Evolutionary conservation across 2,329 filamentous ascomycete genomes (phyloP).

Genomic region (Alternaria brassicae): DNA sequence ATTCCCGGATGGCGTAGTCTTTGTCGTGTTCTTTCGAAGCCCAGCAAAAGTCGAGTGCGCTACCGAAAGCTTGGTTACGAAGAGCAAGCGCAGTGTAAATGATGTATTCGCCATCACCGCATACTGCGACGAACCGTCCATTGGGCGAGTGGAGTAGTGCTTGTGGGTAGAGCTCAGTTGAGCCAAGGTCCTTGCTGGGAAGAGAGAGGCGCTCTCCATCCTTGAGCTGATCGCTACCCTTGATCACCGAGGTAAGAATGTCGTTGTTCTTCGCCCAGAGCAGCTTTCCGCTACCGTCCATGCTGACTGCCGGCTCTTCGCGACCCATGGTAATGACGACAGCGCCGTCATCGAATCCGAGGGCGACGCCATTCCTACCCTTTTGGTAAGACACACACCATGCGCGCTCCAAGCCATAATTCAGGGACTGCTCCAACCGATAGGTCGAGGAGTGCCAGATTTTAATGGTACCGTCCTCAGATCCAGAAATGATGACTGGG

Average conservation of each 20-base stretch:
- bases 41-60: slow-evolving; percentile 96
- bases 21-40: slow-evolving; percentile 97
- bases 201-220: slow-evolving; percentile 87
- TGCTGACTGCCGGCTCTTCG: slow-evolving; percentile 96
- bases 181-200: slow-evolving; percentile 92
- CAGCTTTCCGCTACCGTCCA: slow-evolving; percentile 94
- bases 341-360: slow-evolving; percentile 96
- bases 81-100: slow-evolving; percentile 97
- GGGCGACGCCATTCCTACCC: slow-evolving; percentile 90
- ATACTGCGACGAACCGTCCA: slow-evolving; percentile 85
- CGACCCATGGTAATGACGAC: slow-evolving; percentile 98
- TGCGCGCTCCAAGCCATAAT: slow-evolving; percentile 92
- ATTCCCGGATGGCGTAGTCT: slow-evolving; percentile 97
- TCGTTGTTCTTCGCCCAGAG: slow-evolving; percentile 97
- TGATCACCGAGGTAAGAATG: slow-evolving; percentile 93
- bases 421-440: slow-evolving; percentile 91
- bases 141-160: slow-evolving; percentile 96
- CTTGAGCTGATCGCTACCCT: slow-evolving; percentile 86
- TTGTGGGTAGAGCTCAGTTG: slow-evolving; percentile 95
- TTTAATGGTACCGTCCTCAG: slow-evolving; percentile 95
- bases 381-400: slow-evolving; percentile 98
- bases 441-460: slow-evolving; percentile 99
- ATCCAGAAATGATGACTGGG: slow-evolving; percentile 96
- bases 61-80: slow-evolving; percentile 97
- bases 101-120: slow-evolving; percentile 97